Evolutionary conservation across 2,329 filamentous ascomycete species (phyloP).

Genomic region (Mariannaea elegans): DNA sequence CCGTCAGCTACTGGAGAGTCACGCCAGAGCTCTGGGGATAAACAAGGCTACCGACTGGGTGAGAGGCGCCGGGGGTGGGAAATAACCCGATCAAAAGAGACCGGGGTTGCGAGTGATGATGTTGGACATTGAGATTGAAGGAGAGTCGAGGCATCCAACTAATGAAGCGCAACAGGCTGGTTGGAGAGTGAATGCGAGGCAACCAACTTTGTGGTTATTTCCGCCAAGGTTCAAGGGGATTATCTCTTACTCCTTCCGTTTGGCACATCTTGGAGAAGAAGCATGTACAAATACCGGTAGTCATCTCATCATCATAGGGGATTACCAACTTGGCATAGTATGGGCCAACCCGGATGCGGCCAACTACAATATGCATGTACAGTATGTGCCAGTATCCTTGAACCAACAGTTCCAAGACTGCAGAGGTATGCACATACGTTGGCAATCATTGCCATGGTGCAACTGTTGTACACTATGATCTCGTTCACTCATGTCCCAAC

Average conservation of each 20-base stretch:
- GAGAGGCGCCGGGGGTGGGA: slow-evolving; percentile 14
- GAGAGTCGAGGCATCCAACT: slow-evolving; percentile 5
- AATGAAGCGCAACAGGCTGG: slow-evolving; percentile 1
- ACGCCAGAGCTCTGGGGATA: slow-evolving; percentile 34
- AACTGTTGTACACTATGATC: slow-evolving; percentile 4
- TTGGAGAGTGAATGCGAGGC: slow-evolving; percentile 11
- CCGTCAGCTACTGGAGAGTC: slow-evolving; percentile 17
- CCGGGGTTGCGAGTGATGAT: background rate
- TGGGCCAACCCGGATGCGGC: background rate
- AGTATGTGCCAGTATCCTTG: background rate
- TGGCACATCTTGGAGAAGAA: too few relatives aligned
- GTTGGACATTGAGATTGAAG: background rate
- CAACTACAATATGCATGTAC: background rate
- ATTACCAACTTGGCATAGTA: background rate
- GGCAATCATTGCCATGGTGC: slow-evolving; percentile 1
- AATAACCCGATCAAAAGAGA: slow-evolving; percentile 21
- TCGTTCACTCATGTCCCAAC: slow-evolving; percentile 7
- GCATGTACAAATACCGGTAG: too few relatives aligned
- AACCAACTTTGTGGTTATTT: background rate
- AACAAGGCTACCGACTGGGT: slow-evolving; percentile 15
- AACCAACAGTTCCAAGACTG: background rate
- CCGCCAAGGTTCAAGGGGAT: background rate
- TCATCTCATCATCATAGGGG: background rate
- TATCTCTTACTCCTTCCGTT: background rate
- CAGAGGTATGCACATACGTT: background rate